These are phyloP conservation scores for Aspergillus funiculosus DNA, from an alignment of 495 filamentous ascomycete species.

Conservation along the genomic window DNA sequence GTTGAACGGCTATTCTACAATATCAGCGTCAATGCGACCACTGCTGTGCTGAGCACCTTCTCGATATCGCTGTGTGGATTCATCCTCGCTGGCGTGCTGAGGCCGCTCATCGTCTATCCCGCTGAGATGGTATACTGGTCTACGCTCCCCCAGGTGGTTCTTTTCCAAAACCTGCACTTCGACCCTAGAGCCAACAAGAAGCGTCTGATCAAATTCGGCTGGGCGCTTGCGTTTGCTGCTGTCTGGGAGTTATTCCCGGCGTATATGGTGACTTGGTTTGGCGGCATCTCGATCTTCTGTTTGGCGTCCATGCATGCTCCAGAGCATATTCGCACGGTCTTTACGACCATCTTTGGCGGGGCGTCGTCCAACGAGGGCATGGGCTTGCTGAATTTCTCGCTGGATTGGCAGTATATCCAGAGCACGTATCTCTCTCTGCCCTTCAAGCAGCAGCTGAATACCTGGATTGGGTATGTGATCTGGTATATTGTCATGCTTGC, in stretches of 20 bases:
- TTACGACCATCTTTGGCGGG: constrained; percentile 50
- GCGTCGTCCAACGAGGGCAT: constrained; percentile 46
- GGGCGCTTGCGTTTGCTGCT: constrained; percentile 29
- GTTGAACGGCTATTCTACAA: constrained; percentile 33
- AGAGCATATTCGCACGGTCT: constrained; percentile 22
- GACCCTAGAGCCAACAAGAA: constrained; percentile 26
- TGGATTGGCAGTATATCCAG: constrained; percentile 56
- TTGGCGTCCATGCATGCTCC: constrained; percentile 37
- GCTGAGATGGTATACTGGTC: constrained; percentile 42
- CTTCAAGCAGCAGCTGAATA: constrained; percentile 33
- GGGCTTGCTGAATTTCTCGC: constrained; percentile 42
- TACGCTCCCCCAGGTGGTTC: constrained; percentile 28
- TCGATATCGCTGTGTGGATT: constrained; percentile 47
- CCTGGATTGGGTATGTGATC: constrained; percentile 39
- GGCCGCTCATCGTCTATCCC: constrained; percentile 49
- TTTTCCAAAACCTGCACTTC: constrained; percentile 32
- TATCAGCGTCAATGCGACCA: constrained; percentile 19
- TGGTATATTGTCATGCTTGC: constrained; percentile 39
- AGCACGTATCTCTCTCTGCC: constrained; percentile 32
- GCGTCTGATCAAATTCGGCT: constrained; percentile 30
- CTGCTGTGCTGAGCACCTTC: constrained; percentile 27
- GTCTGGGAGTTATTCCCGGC: constrained; percentile 51
- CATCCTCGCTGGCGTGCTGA: constrained; percentile 48
- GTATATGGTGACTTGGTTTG: constrained; percentile 50
- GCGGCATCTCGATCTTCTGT: constrained; percentile 49